phyloP scores from a whole-genome alignment of 148 eudicot genomes.

The Heliamphora exappendiculata region DNA sequence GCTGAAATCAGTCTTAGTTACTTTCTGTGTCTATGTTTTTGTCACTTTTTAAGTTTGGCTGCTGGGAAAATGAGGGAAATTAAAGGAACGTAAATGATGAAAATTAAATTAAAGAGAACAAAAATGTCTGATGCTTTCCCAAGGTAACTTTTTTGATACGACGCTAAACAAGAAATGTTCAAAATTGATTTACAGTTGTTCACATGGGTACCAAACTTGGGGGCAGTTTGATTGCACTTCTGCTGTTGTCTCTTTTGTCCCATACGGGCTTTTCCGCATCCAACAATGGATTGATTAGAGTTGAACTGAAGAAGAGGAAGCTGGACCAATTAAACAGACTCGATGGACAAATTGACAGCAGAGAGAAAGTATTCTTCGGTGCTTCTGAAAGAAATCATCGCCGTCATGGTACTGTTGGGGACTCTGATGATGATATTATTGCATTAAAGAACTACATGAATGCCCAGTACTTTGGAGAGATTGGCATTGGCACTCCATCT shows the following conservation, averaged over 20 bases:
- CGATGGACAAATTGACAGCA: slow-evolving; percentile 28
- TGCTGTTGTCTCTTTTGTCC: slow-evolving; percentile 37
- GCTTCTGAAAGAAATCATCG: slow-evolving; percentile 23
- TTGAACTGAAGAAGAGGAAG: slow-evolving; percentile 65
- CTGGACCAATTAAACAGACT: slow-evolving; percentile 40
- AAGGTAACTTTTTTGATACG: not conserved
- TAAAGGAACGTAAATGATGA: not conserved
- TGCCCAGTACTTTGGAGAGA: slow-evolving; percentile 88
- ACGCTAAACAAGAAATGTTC: not conserved
- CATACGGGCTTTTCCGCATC: slow-evolving; percentile 33
- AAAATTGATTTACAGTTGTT: slow-evolving; percentile 24
- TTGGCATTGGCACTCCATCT: slow-evolving; percentile 84
- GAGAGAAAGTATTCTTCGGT: slow-evolving; percentile 10
- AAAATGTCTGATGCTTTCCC: not conserved
- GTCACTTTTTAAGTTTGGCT: not conserved
- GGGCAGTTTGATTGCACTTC: slow-evolving; percentile 24
- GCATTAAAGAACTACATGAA: slow-evolving; percentile 70
- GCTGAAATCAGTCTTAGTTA: not conserved
- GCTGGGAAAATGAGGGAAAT: not conserved
- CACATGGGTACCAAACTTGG: slow-evolving; percentile 38
- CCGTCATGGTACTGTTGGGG: slow-evolving; percentile 23
- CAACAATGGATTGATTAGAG: slow-evolving; percentile 46
- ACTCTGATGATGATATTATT: slow-evolving; percentile 47
- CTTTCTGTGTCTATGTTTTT: not conserved
- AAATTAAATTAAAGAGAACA: not conserved